Percentiles rank a stretch among this genome's conserved stretches.
Evolutionary conservation across 2,329 filamentous ascomycete species (phyloP).

Genomic region (Cercospora zeae-maydis): DNA sequence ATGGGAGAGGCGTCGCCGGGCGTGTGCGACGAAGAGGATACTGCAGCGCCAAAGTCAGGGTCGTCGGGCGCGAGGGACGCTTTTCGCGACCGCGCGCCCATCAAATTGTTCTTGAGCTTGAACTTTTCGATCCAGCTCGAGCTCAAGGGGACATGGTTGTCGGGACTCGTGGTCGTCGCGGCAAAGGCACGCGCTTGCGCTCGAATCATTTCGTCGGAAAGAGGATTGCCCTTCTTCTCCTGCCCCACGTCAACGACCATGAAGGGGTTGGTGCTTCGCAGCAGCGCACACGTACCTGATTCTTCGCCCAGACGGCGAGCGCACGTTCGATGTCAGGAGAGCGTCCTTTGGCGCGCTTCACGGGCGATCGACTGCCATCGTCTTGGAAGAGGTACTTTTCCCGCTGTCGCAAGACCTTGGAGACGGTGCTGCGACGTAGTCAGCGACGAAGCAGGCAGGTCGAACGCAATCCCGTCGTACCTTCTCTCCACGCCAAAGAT

Average conservation of each 20-base stretch:
- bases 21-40: slow-evolving; percentile 57
- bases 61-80: slow-evolving; percentile 61
- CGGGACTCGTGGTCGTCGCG: slow-evolving; percentile 62
- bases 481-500: slow-evolving; percentile 97
- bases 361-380: slow-evolving; percentile 72
- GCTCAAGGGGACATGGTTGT: slow-evolving; percentile 69
- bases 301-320: slow-evolving; percentile 79
- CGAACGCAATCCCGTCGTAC: slow-evolving; percentile 50
- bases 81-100: slow-evolving; percentile 54
- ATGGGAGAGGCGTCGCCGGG: slow-evolving; percentile 65
- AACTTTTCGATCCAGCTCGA: slow-evolving; percentile 89
- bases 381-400: slow-evolving; percentile 87
- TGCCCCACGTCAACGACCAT: slow-evolving; percentile 39
- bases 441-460: neutral
- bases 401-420: slow-evolving; percentile 90
- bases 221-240: slow-evolving; percentile 67
- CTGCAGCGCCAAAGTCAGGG: slow-evolving; percentile 59
- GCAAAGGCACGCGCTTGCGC: slow-evolving; percentile 77
- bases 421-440: slow-evolving; percentile 73
- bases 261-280: neutral
- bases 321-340: slow-evolving; percentile 89
- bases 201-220: slow-evolving; percentile 77
- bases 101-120: slow-evolving; percentile 76
- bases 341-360: slow-evolving; percentile 80
- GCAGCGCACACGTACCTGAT: slow-evolving; percentile 40